Percentiles rank a stretch among this genome's conserved stretches.
phyloP scores from a whole-genome alignment of 495 filamentous ascomycete genomes.

The Astrothelium subdiscretum region DNA sequence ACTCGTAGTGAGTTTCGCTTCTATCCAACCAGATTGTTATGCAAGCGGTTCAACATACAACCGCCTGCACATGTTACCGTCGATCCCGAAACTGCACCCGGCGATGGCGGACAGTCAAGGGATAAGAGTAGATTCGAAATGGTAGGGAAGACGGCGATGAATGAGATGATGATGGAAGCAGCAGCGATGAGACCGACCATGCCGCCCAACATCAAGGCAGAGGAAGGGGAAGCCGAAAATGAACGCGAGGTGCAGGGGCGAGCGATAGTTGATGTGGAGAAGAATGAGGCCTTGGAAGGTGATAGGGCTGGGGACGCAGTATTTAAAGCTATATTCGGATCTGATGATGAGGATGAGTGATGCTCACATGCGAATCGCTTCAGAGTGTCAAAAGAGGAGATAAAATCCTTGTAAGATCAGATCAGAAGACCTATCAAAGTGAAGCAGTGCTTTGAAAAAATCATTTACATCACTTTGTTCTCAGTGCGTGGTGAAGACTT shows the following conservation, averaged over 20 bases:
- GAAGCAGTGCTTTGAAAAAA: too few species aligned
- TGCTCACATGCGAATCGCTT: neutral
- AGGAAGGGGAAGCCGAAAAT: conserved; percentile 3
- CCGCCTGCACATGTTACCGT: conserved; percentile 59
- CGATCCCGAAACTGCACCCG: conserved; percentile 29
- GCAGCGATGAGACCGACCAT: conserved; percentile 4
- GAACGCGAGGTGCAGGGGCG: conserved; percentile 10
- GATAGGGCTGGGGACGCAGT: conserved; percentile 77
- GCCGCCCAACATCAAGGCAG: neutral
- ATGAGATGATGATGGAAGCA: conserved; percentile 42
- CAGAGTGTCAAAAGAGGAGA: neutral
- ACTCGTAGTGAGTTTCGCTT: conserved; percentile 64
- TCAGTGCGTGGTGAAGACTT: too few species aligned
- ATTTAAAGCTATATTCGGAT: conserved; percentile 89
- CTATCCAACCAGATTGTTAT: conserved; percentile 71
- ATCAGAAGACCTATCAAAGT: neutral
- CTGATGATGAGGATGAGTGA: conserved; percentile 65
- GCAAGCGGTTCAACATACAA: conserved; percentile 83
- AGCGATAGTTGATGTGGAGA: conserved; percentile 55
- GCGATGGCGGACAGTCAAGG: conserved; percentile 12
- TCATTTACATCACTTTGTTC: too few species aligned
- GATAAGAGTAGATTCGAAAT: conserved; percentile 26
- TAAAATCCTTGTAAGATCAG: neutral
- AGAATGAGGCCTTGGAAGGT: conserved; percentile 78
- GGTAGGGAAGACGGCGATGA: conserved; percentile 37